Evolutionary conservation across 345 rosid species (phyloP), one percentile per base, ranked within the genome.

Genomic region (Noccaea bulbosa): DNA sequence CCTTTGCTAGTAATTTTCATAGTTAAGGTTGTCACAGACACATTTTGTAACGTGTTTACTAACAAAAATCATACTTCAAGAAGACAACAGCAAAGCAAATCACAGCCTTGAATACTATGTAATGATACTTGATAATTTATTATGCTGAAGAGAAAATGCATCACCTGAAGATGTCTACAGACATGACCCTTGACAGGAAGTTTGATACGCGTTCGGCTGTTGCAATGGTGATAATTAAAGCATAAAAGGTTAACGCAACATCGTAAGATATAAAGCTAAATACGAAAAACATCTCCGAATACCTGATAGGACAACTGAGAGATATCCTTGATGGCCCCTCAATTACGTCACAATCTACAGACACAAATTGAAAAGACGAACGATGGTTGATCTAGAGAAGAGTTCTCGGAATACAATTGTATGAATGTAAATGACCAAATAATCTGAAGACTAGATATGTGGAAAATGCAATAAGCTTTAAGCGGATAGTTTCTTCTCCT

Each of bases 261-360:
- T 48, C 45, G 24, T 41, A 3, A 34, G 24, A 65, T 32, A 60
- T 40, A 71, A 49, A 66, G 48, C n/a, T 24, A 67, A 3, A 27
- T 27, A 27, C 4, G 59, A 54, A 65, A 49, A 47, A n/a, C 68
- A 65, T 11, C 46, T 33, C 11, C 6, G 22, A 35, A 3, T 75
- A 89, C 99, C 97, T 91, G 70, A 94, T 91, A 56, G 99, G 99
- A 75, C 99, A 94, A 60, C 71, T 82, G 52, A 94, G 95, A 53
- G 96, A 86, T 69, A 91, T 77, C 12, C 97, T 84, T 71, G 97
- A 94, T 75, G 93, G 83, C 49, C 96, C 99, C 84, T 88, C 96
- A 65, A 85, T 83, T 62, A 89, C 40, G 64, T 94, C 99, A 39
- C 84, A 79, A 62, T 91, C 99, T 87, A 80, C 67, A 49, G 20